Conservation (phyloP, 176 grass and related monocot species). For the Aegilops umbellulata region DNA sequence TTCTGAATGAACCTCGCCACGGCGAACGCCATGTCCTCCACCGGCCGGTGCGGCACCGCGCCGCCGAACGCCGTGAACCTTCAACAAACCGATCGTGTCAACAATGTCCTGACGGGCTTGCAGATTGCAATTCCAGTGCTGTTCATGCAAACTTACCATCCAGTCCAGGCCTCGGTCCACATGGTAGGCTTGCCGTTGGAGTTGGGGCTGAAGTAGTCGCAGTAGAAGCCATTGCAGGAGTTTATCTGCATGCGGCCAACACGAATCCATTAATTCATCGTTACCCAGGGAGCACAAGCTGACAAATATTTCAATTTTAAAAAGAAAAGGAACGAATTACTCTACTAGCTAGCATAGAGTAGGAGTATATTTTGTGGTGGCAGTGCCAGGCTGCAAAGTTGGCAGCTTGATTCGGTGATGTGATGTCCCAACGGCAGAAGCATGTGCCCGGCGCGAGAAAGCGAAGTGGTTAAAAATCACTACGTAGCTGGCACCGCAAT, state of each 20-base stretch:
- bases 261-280: not conserved
- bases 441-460: not conserved
- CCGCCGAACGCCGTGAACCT: constrained; percentile 93
- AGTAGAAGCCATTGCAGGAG: constrained; percentile 96
- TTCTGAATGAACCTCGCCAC: constrained; percentile 89
- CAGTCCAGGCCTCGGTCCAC: constrained; percentile 95
- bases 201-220: constrained; percentile 84
- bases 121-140: not conserved
- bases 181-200: constrained; percentile 71
- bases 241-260: constrained; percentile 55
- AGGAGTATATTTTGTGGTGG: not conserved
- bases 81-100: not conserved
- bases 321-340: not conserved
- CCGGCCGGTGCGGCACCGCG: constrained; percentile 79
- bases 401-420: constrained; percentile 29
- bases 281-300: not conserved
- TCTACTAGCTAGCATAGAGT: not conserved
- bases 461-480: not conserved
- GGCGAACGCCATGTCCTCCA: constrained; percentile 91
- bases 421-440: constrained; percentile 44
- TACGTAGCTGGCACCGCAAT: not conserved
- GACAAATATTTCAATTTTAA: not conserved
- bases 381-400: not conserved
- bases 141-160: constrained; percentile 44
- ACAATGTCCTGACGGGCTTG: not conserved